A percentile compares a stretch with the other conserved stretches of the same genome.
phyloP scores from a whole-genome alignment of 163 green algal species.

The Prototheca cutis region DNA sequence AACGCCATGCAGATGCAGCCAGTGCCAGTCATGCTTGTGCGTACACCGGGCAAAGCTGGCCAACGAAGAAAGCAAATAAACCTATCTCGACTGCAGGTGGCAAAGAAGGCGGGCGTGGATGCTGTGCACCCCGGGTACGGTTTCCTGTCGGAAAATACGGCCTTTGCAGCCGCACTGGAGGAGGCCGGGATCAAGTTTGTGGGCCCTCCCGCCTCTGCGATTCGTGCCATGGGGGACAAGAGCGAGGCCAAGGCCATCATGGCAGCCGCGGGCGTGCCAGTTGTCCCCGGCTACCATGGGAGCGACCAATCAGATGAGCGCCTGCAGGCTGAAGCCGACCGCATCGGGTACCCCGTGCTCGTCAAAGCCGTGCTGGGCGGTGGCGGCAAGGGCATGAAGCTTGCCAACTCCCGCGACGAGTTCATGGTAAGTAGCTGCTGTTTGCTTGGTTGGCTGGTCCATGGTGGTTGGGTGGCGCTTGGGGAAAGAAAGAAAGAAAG shows the following conservation, averaged over 20 bases:
- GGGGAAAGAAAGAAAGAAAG: background rate
- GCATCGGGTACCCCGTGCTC: slow-evolving; percentile 77
- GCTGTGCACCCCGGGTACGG: slow-evolving; percentile 80
- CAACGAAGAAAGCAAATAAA: too few species aligned
- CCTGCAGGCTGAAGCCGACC: slow-evolving; percentile 36
- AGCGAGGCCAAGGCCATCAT: slow-evolving; percentile 69
- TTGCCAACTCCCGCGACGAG: slow-evolving; percentile 27
- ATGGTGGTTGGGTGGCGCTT: background rate
- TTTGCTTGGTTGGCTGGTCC: too few species aligned
- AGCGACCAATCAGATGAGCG: slow-evolving; percentile 50
- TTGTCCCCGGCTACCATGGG: slow-evolving; percentile 86
- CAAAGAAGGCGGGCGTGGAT: slow-evolving; percentile 30
- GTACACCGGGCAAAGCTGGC: too few species aligned
- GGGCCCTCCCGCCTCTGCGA: slow-evolving; percentile 58
- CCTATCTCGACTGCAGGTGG: slow-evolving; percentile 38
- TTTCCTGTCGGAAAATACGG: slow-evolving; percentile 66
- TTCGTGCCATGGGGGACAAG: slow-evolving; percentile 72
- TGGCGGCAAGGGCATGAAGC: slow-evolving; percentile 89
- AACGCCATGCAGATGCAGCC: too few species aligned
- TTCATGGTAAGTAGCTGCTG: slow-evolving; percentile 28
- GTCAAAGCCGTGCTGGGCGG: slow-evolving; percentile 88
- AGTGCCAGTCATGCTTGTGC: too few species aligned
- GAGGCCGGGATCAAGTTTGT: slow-evolving; percentile 60
- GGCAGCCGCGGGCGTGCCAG: slow-evolving; percentile 63
- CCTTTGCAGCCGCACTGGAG: slow-evolving; percentile 55